These are phyloP conservation scores for Gracilaria gracilis DNA, from an alignment of 23 red algal genomes.

Conservation along the genomic window DNA sequence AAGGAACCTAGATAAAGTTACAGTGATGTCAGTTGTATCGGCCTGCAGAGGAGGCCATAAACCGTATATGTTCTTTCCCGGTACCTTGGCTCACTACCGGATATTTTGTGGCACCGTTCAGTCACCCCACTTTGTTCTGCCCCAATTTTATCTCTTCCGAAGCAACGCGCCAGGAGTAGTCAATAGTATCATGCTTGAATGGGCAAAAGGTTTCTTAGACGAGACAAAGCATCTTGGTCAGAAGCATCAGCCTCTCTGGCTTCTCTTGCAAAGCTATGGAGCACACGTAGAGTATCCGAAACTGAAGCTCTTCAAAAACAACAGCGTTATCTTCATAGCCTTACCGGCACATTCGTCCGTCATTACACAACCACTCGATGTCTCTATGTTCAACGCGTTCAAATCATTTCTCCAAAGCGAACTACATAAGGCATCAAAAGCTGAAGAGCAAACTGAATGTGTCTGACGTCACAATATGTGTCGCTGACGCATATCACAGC, in stretches of 20 bases:
- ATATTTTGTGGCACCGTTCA: neutral
- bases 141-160: constrained; percentile 6
- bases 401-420: constrained; percentile 14
- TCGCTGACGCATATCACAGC: neutral
- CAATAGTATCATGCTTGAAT: neutral
- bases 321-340: neutral
- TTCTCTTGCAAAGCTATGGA: constrained; percentile 17
- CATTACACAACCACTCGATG: constrained; percentile 17
- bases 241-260: neutral
- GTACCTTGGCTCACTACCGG: constrained; percentile 23
- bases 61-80: neutral
- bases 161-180: neutral
- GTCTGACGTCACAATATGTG: neutral
- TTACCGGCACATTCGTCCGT: neutral
- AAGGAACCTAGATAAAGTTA: constrained; percentile 30
- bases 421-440: neutral
- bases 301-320: constrained; percentile 17
- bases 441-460: neutral
- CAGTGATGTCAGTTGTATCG: constrained; percentile 30
- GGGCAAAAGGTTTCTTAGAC: neutral
- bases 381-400: neutral
- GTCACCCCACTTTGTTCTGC: neutral
- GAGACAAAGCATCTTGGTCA: neutral
- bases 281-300: neutral
- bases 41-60: neutral